These are phyloP conservation scores for Beauveria australis DNA, from an alignment of 2,329 filamentous ascomycete species.

Conservation along the genomic window DNA sequence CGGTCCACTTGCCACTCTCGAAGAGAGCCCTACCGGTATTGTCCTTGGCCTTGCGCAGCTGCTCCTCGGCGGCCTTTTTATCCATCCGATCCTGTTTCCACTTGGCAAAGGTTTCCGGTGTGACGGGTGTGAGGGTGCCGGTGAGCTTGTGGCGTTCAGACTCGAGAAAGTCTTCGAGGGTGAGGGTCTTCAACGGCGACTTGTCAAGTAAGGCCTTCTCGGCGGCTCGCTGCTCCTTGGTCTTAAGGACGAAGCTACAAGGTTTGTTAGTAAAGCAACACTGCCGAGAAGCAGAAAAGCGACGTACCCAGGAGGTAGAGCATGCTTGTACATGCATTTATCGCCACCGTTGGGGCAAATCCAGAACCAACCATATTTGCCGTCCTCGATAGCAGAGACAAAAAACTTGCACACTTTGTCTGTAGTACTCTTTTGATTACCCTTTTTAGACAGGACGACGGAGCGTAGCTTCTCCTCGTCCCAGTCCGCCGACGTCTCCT, in stretches of 20 bases:
- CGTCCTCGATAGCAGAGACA: constrained; percentile 92
- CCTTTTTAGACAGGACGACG: constrained; percentile 92
- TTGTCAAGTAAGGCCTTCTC: constrained; percentile 97
- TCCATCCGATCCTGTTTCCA: constrained; percentile 93
- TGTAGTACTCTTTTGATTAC: constrained; percentile 88
- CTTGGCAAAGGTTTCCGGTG: constrained; percentile 82
- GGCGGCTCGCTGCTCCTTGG: constrained; percentile 88
- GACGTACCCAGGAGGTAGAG: constrained; percentile 82
- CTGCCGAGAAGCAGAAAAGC: background rate
- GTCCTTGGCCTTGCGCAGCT: constrained; percentile 85
- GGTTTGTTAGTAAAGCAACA: constrained; percentile 19
- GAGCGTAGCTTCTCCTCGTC: constrained; percentile 91
- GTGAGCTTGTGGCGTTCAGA: constrained; percentile 93
- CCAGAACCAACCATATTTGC: constrained; percentile 99
- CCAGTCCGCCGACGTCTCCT: constrained; percentile 92
- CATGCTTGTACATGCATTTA: constrained; percentile 98
- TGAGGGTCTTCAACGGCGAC: constrained; percentile 86
- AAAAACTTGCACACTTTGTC: constrained; percentile 99
- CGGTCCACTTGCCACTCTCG: constrained; percentile 89
- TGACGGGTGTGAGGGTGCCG: constrained; percentile 87
- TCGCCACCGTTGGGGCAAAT: constrained; percentile 91
- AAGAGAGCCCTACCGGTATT: constrained; percentile 92
- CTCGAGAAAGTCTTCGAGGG: constrained; percentile 94
- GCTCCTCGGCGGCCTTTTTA: constrained; percentile 93
- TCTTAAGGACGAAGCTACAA: constrained; percentile 85